phyloP scores from a whole-genome alignment of 495 filamentous ascomycete species.

The Tetracladium marchalianum region DNA sequence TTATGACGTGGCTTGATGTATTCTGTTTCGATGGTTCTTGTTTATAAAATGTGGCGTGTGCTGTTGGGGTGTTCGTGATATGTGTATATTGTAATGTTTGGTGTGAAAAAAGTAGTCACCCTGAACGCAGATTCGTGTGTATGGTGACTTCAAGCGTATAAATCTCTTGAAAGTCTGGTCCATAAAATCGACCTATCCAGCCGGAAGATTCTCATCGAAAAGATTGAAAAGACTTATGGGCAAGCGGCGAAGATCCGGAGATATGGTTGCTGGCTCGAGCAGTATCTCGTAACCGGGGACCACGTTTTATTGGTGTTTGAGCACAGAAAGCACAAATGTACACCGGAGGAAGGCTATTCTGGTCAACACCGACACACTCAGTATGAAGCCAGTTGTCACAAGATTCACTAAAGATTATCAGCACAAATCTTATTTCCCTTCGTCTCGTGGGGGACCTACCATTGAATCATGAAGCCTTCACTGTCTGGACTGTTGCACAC shows the following conservation, averaged over 20 bases:
- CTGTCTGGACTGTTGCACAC: conserved; percentile 58
- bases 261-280: conserved; percentile 25
- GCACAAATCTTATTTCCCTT: background rate
- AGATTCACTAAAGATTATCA: conserved; percentile 50
- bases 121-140: too few relatives aligned
- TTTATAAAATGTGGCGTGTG: too few relatives aligned
- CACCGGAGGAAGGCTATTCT: conserved; percentile 54
- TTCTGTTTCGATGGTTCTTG: too few relatives aligned
- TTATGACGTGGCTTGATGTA: too few relatives aligned
- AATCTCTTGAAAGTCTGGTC: too few relatives aligned
- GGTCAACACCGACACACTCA: conserved; percentile 62
- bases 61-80: too few relatives aligned
- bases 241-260: conserved; percentile 44
- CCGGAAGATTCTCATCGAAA: conserved; percentile 29
- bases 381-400: conserved; percentile 82
- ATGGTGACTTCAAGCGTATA: too few relatives aligned
- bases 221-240: conserved; percentile 55
- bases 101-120: too few relatives aligned
- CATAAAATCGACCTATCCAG: too few relatives aligned
- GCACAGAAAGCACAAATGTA: conserved; percentile 78
- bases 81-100: too few relatives aligned
- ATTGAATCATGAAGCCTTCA: conserved; percentile 75
- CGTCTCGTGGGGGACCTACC: conserved; percentile 37
- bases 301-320: conserved; percentile 59
- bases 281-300: conserved; percentile 50